Evolutionary conservation across 2,329 filamentous ascomycete genomes (phyloP), one percentile per base, ranked within the genome.

Genomic region (Colletotrichum sublineola): DNA sequence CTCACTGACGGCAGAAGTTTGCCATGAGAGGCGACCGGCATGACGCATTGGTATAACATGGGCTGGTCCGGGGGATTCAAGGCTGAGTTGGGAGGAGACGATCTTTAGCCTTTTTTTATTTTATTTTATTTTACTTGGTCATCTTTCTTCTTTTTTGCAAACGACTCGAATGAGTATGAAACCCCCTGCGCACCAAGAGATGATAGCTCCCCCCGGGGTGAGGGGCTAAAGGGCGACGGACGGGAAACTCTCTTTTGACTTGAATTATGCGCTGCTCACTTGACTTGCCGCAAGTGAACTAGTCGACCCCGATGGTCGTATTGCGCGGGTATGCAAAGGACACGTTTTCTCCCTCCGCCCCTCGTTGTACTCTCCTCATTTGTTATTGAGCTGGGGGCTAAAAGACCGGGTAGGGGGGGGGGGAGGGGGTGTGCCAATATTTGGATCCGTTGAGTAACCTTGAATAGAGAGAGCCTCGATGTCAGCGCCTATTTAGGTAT

Each of bases 301-400:
- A 50, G 58, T 50, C 31, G 14, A 38, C 53, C 20, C 1, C 44
- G 44, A 46, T 50, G 20, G 31, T 62, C 44, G 44, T 24, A 11
- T 38, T 38, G 42, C 15, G 36, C 58, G 44, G 58, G 58, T 62
- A 62, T 62, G 58, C 58, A 62, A 5, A 62, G 44, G 58, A 50
- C 20, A 48, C 44, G 20, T 62, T 62, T 29, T 18, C 33, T 9
- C 20, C 20, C 50, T 24, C 46, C 3, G 8, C 20, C 20, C 20
- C 46, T 24, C n/a, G 18, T 50, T 12, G 18, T 31, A 2, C 57
- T 18, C 40, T 20, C 31, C 40, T 38, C 14, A 62, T 33, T 33
- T 62, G 42, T 24, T 14, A 12, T 11, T 33, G 20, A 38, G 20
- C 29, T 46, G 14, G 29, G 44, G 44, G 57, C 31, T n/a, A 48